These are phyloP conservation scores for Colletotrichum cereale DNA, from an alignment of 2,329 filamentous ascomycete genomes.

Conservation along the genomic window DNA sequence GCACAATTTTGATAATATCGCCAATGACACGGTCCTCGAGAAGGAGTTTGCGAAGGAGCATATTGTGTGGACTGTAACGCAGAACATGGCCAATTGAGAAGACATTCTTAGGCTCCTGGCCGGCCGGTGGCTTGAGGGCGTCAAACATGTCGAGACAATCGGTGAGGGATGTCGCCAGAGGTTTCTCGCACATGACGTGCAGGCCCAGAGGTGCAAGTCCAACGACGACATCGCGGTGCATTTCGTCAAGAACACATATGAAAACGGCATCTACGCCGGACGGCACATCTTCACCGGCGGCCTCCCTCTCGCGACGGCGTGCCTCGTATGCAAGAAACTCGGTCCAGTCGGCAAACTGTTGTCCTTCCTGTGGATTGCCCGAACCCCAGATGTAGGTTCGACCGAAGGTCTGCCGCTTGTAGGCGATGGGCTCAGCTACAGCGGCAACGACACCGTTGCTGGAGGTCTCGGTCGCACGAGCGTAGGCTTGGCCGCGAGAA, in stretches of 20 bases:
- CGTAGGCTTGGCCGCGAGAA: conserved; percentile 82
- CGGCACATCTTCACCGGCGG: conserved; percentile 61
- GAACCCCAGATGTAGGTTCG: conserved; percentile 78
- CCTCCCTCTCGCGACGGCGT: conserved; percentile 66
- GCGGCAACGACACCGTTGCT: conserved; percentile 78
- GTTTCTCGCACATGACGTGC: conserved; percentile 96
- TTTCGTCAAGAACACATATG: conserved; percentile 84
- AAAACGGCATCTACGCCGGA: conserved; percentile 73
- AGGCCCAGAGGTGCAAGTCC: conserved; percentile 77
- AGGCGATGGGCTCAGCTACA: conserved; percentile 84
- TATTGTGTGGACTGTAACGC: conserved; percentile 93
- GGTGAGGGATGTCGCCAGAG: conserved; percentile 81
- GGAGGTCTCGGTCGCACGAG: conserved; percentile 72
- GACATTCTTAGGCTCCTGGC: conserved; percentile 56
- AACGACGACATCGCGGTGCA: conserved; percentile 84
- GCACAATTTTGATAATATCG: conserved; percentile 86
- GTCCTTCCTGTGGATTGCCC: conserved; percentile 64
- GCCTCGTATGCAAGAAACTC: conserved; percentile 82
- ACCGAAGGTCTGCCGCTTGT: conserved; percentile 81
- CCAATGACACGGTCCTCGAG: conserved; percentile 82
- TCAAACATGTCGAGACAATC: conserved; percentile 84
- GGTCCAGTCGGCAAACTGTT: conserved; percentile 80
- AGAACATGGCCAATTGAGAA: conserved; percentile 96
- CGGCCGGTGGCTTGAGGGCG: conserved; percentile 58
- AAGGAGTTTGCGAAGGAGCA: conserved; percentile 82